phyloP scores from a whole-genome alignment of 2,329 filamentous ascomycete species.

The Penicillium fuscoglaucum region DNA sequence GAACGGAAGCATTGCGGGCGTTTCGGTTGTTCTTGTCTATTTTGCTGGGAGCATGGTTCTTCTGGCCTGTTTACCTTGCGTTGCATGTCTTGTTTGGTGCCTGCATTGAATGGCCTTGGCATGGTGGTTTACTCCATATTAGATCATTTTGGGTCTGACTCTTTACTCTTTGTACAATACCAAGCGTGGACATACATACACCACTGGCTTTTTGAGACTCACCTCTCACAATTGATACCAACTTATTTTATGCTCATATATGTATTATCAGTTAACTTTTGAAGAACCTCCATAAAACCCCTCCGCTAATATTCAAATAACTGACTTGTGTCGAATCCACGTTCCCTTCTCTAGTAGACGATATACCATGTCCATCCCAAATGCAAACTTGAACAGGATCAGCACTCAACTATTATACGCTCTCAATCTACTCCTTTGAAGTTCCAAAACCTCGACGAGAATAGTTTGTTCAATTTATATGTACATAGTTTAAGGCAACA shows the following conservation, averaged over 20 bases:
- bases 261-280: background rate
- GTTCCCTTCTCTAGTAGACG: background rate
- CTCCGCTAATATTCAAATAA: too few relatives aligned
- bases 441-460: background rate
- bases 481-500: constrained; percentile 63
- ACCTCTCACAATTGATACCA: constrained; percentile 13
- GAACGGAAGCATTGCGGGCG: constrained; percentile 30
- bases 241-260: background rate
- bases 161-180: constrained; percentile 14
- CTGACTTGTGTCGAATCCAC: background rate
- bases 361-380: background rate
- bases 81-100: constrained; percentile 1
- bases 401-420: background rate
- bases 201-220: constrained; percentile 7
- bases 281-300: background rate
- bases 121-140: constrained; percentile 1
- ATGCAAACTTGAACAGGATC: too few relatives aligned
- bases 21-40: constrained; percentile 21
- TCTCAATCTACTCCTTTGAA: background rate
- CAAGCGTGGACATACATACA: constrained; percentile 12
- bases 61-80: background rate
- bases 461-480: constrained; percentile 3
- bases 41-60: constrained; percentile 5
- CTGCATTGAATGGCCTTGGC: background rate
- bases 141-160: background rate